Conservation (phyloP, 345 rosid species). For the Excoecaria agallocha region DNA sequence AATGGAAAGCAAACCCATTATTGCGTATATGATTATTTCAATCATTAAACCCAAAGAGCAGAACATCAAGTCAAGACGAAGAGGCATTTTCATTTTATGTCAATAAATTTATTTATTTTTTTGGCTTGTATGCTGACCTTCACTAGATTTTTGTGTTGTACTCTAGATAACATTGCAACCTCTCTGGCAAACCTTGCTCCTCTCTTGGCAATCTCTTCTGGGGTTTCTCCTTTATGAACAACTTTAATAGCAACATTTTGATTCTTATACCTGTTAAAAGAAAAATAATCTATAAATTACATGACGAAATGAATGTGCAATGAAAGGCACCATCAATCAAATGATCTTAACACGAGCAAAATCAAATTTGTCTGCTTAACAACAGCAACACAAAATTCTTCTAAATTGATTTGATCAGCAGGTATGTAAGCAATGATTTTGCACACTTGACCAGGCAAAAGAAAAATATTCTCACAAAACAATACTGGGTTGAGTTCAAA, state of each 20-base stretch:
- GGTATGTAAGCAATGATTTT: background rate
- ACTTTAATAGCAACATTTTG: constrained; percentile 88
- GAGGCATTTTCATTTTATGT: background rate
- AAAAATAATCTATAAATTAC: constrained; percentile 15
- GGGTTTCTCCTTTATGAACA: constrained; percentile 69
- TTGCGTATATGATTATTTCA: background rate
- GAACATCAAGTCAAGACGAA: background rate
- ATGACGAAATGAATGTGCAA: constrained; percentile 13
- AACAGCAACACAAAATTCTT: background rate
- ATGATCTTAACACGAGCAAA: background rate
- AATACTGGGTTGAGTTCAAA: background rate
- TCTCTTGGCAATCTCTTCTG: constrained; percentile 78
- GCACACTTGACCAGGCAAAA: background rate
- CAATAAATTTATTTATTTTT: background rate
- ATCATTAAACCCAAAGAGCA: background rate
- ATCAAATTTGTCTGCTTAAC: background rate
- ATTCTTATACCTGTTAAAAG: constrained; percentile 55
- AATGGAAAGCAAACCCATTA: constrained; percentile 10
- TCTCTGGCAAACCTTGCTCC: constrained; percentile 82
- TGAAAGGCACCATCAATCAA: background rate
- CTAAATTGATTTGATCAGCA: background rate
- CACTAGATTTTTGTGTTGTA: constrained; percentile 85
- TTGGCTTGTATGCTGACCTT: constrained; percentile 45
- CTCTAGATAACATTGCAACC: constrained; percentile 84
- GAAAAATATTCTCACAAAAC: background rate